Evolutionary conservation across 306 rosid species (phyloP), one percentile per base, ranked within the genome.

Genomic region (Rubus idaeus): DNA sequence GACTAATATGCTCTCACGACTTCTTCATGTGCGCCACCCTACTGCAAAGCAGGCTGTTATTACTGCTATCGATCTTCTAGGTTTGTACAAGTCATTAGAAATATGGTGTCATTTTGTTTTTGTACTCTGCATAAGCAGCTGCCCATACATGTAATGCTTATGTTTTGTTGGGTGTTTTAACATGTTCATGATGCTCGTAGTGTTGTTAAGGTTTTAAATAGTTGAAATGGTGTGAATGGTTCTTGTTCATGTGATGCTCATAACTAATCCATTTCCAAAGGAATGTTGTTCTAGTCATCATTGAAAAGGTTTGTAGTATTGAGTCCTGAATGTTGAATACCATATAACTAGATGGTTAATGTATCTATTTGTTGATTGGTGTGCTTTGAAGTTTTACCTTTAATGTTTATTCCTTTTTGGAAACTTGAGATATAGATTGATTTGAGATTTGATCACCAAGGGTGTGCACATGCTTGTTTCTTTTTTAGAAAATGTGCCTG

Each of bases 41-140:
- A 89, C 83, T 68, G 97, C 97, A 75, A 94, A 94, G 90, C 96
- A 92, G 88, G 98, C 98, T 23, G 98, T 94, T 73, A 94, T 94
- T 78, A 90, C 96, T 51, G 97, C 98, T 76, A 94, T 94, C 74
- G 95, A 92, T 88, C 90, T 94, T 80, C 87, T 92, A 81, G 98
- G 98, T 94, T 62, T 71, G 86, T 81, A 14, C 18, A 62, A 73
- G 50, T 68, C 41, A 42, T 64, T 61, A 45, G 21, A 73, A 64
- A 44, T 52, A 44, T 60, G 47, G 18, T 37, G 63, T 20, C 47
- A 16, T 71, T 44, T 37, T 80, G 8, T 9, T 78, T 26, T 8
- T 57, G 18, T 74, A 35, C 44, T 13, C 18, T 35, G 4, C 44
- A 42, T 23, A 74, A 60, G 53, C 57, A 23, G 4, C 41, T 41